These are phyloP conservation scores for Vachellia pachyceras DNA, from an alignment of 306 rosid genomes.

Conservation along the genomic window DNA sequence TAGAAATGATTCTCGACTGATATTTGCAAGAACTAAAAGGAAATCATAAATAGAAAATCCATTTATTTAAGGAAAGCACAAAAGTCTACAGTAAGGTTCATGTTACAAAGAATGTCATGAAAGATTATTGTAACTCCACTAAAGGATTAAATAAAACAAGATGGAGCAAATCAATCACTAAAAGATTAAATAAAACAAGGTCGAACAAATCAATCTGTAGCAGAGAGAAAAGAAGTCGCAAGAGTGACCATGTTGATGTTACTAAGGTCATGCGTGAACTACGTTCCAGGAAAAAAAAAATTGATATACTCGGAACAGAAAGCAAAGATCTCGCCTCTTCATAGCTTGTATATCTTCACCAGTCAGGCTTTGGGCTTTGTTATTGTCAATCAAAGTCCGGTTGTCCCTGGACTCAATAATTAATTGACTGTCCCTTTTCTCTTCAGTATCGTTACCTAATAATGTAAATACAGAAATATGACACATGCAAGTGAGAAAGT, in stretches of 20 bases:
- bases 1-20: conserved; percentile 2
- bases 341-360: conserved; percentile 84
- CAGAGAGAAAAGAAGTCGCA: neutral
- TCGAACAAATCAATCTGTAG: neutral
- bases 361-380: conserved; percentile 83
- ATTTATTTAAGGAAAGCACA: neutral
- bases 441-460: conserved; percentile 51
- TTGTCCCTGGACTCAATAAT: conserved; percentile 71
- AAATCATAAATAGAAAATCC: neutral
- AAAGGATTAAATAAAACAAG: neutral
- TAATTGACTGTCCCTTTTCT: conserved; percentile 43
- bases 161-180: neutral
- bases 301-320: neutral
- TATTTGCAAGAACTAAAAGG: neutral
- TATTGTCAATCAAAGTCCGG: conserved; percentile 74
- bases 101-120: neutral
- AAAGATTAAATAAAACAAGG: neutral
- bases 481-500: neutral
- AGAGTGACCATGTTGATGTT: neutral
- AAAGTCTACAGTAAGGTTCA: conserved; percentile 14
- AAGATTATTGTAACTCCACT: conserved; percentile 1
- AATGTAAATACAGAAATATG: conserved; percentile 12
- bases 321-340: conserved; percentile 60
- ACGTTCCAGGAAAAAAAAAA: neutral
- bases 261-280: neutral